Base-by-base conservation (phyloP, 1,139 yeast genomes). In the Pichia sp. region DNA sequence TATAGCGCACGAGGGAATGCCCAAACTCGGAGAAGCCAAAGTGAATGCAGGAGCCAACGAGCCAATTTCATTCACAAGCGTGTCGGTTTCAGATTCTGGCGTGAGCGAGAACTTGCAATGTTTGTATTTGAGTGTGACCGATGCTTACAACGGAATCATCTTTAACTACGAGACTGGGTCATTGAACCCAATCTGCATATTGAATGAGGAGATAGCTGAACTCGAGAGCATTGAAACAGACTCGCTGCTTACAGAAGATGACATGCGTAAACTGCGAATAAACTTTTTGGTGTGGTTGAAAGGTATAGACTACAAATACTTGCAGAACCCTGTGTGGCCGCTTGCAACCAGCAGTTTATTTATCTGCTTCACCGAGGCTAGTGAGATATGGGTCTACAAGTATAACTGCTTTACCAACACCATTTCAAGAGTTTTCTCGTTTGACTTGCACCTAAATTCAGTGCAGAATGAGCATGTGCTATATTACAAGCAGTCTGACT, bases 71-170 rank as follows among this genome's bases (percentile, higher is more conserved):
- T 27, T 53, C n/a, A 40, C 9, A 9, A 36, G 42, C 30, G 17
- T 65, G 4, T 51, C 57, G 2, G 62, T 68, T 63, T 66, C 70
- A 2, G 57, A 64, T 2, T 58, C 63, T 2, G 68, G 70, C 2
- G 60, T 64, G 6, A 56, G 63, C 29, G 27, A 48, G 3, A 53
- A 54, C 17, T 54, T 56, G 16, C 55, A 60, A 14, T 58, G 62
- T n/a, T 41, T 63, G 12, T 45, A 64, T 30, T 53, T 62, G 7
- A 50, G 58, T 1, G 65, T 67, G n/a, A 61, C 66, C 2, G 66
- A 67, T 45, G 57, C 61, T 1, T 49, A 59, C 46, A 64, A 61
- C 53, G 64, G 63, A 17, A 56, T 60, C 27, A 55, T 69, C 1
- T 40, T 61, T 8, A 56, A 52, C 20, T 59, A 54, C 42, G 58